Evolutionary conservation across 352 stramenopile species (phyloP).

Genomic region (Pythium plurisporium): DNA sequence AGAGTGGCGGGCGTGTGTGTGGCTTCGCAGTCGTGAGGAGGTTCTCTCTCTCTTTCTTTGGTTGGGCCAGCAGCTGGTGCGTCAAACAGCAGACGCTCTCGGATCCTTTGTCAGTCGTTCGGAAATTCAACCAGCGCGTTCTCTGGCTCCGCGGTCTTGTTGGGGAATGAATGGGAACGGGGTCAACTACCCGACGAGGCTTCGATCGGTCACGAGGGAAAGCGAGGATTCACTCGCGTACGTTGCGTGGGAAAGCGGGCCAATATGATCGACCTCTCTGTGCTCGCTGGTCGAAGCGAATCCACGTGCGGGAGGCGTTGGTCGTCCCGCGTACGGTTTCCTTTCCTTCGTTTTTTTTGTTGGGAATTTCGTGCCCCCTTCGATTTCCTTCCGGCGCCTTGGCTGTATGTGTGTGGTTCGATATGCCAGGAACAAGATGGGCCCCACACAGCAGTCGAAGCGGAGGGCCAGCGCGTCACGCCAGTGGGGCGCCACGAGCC

Average conservation of each 20-base stretch:
- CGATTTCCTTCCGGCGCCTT: slow-evolving; percentile 16
- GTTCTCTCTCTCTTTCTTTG: neutral
- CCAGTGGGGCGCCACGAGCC: neutral
- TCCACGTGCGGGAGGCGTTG: neutral
- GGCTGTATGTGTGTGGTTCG: no score
- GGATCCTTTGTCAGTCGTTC: neutral
- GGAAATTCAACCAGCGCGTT: slow-evolving; percentile 12
- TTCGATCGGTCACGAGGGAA: neutral
- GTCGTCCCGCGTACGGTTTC: neutral
- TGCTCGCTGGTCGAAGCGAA: slow-evolving; percentile 10
- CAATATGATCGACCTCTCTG: slow-evolving; percentile 1
- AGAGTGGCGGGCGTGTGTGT: neutral
- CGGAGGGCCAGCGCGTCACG: slow-evolving; percentile 19
- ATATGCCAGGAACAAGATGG: no score
- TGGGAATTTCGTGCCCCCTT: no score
- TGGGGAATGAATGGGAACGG: neutral
- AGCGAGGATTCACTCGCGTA: neutral
- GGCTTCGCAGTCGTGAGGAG: neutral
- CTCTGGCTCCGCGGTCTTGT: neutral
- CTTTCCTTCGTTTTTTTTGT: slow-evolving; percentile 17
- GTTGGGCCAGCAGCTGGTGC: neutral
- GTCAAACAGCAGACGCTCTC: neutral
- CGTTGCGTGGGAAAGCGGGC: neutral
- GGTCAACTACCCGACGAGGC: neutral
- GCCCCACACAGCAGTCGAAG: neutral